Conservation (phyloP, 1,139 yeast species). For the Geotrichum carabidarum region DNA sequence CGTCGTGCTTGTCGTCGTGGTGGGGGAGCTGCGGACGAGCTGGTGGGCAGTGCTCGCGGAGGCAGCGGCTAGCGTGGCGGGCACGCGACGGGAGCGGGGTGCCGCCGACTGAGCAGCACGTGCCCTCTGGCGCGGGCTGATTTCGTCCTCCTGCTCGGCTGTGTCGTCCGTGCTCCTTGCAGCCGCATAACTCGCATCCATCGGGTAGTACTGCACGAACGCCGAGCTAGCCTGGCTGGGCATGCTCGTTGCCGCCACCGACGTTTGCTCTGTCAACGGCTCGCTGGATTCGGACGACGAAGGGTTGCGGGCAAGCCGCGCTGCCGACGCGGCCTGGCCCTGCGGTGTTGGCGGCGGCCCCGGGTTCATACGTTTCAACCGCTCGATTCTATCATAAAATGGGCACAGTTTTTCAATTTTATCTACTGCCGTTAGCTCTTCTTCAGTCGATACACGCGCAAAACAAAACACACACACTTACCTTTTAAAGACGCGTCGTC, state of each 20-base stretch:
- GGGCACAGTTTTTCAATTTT: constrained; percentile 17
- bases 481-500: not conserved
- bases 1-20: not conserved
- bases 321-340: not conserved
- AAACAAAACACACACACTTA: not conserved
- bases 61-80: too few relatives aligned
- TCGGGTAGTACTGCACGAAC: not conserved
- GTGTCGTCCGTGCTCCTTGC: not conserved
- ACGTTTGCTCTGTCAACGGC: too few relatives aligned
- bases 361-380: constrained; percentile 8
- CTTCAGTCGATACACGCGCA: too few relatives aligned
- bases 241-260: too few relatives aligned
- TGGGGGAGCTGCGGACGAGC: not conserved
- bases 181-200: not conserved
- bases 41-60: too few relatives aligned
- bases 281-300: not conserved
- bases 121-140: not conserved
- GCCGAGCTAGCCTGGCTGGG: not conserved
- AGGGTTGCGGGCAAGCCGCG: not conserved
- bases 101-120: too few relatives aligned
- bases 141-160: not conserved
- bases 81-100: too few relatives aligned
- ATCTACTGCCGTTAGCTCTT: not conserved
- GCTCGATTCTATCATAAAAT: constrained; percentile 16
- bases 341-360: not conserved